These are phyloP conservation scores for Juncus effusus DNA, from an alignment of 176 grass and related monocot species.

Conservation along the genomic window DNA sequence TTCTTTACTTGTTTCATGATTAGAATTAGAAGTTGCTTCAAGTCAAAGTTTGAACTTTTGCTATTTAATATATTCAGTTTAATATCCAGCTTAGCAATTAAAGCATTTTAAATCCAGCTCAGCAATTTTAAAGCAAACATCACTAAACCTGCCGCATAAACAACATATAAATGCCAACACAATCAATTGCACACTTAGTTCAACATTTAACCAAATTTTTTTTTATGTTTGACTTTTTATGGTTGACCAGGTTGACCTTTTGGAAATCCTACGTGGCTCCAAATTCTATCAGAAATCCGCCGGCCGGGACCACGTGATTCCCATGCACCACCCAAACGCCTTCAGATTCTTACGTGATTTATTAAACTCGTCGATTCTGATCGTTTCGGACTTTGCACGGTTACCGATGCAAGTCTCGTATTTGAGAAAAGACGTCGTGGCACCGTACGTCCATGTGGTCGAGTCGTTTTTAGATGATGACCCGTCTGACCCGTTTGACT, in stretches of 20 bases:
- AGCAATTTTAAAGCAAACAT: no score
- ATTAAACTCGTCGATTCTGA: conserved; percentile 86
- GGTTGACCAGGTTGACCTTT: conserved; percentile 59
- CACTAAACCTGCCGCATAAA: no score
- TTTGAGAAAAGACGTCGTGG: conserved; percentile 93
- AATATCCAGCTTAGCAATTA: no score
- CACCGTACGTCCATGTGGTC: conserved; percentile 91
- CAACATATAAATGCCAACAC: no score
- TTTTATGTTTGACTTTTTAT: no score
- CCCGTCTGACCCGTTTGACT: conserved; percentile 60
- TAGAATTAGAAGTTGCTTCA: background rate
- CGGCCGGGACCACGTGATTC: conserved; percentile 78
- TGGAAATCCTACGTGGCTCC: conserved; percentile 76
- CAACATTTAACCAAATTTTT: no score
- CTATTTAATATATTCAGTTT: no score
- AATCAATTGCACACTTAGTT: no score
- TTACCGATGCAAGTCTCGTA: conserved; percentile 67
- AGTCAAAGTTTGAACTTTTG: no score
- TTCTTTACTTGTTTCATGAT: background rate
- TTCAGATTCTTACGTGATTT: conserved; percentile 82
- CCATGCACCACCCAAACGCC: conserved; percentile 95
- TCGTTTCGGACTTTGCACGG: conserved; percentile 89
- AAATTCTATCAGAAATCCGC: conserved; percentile 73
- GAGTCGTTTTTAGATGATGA: conserved; percentile 62
- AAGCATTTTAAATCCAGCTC: no score